Conservation (phyloP, 495 filamentous ascomycete genomes). For the Xylaria acuta region DNA sequence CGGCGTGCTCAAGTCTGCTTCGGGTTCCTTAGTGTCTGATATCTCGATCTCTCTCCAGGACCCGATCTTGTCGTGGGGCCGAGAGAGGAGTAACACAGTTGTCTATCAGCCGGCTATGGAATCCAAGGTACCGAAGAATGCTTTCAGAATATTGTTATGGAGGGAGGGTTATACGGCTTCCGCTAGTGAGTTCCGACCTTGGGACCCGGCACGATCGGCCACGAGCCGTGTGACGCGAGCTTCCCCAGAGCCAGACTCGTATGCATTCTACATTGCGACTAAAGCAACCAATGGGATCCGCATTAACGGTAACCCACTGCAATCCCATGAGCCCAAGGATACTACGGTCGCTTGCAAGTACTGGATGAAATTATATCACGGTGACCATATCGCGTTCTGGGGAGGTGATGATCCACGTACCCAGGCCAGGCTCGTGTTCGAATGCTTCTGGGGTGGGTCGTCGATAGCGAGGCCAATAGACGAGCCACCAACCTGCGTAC, state of each 20-base stretch:
- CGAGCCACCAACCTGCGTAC: constrained; percentile 30
- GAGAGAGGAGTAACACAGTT: constrained; percentile 65
- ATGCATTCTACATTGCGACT: constrained; percentile 76
- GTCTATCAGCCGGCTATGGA: constrained; percentile 65
- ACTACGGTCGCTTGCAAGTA: constrained; percentile 53
- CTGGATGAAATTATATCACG: constrained; percentile 73
- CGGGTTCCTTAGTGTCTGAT: constrained; percentile 54
- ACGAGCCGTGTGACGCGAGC: constrained; percentile 35
- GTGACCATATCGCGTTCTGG: constrained; percentile 74
- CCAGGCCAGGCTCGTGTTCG: constrained; percentile 48
- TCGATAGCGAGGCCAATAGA: constrained; percentile 33
- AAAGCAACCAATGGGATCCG: constrained; percentile 72
- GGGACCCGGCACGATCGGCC: constrained; percentile 42
- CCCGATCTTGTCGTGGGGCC: constrained; percentile 76
- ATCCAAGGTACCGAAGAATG: constrained; percentile 76
- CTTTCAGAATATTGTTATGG: constrained; percentile 79
- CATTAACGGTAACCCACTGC: constrained; percentile 70
- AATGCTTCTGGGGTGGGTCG: constrained; percentile 56
- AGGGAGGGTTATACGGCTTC: constrained; percentile 64
- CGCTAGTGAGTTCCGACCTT: constrained; percentile 46
- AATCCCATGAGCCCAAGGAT: constrained; percentile 53
- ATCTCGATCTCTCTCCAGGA: constrained; percentile 68
- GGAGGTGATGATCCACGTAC: constrained; percentile 34
- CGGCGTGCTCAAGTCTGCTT: constrained; percentile 46
- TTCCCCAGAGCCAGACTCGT: constrained; percentile 54